Evolutionary conservation across 2,329 filamentous ascomycete genomes (phyloP), one percentile per base, ranked within the genome.

Genomic region (Periglandula ipomoeae): DNA sequence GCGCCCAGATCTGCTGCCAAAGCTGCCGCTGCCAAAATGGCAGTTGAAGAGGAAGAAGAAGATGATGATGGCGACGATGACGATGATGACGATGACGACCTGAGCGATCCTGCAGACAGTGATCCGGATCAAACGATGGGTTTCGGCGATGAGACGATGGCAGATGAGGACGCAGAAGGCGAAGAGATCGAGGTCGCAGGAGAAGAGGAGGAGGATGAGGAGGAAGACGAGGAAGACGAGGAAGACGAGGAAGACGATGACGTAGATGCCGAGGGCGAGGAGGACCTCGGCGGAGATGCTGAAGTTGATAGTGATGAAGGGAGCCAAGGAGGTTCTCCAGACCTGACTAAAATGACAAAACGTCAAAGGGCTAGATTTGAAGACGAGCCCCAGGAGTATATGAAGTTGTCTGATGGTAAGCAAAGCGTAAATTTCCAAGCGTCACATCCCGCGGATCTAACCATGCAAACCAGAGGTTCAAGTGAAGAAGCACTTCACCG

Each of bases 391-490:
- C 74, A 70, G 60, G 73, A 75, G 56, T 76, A 71, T 59, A 74
- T 81, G 73, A 81, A 81, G 60, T 62, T 82, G 0, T 81, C 78
- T 3, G 77, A 82, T 62, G 78, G 78, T 76, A 64, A 53, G 74
- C 59, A 11, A 34, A 19, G 26, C 23, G 19, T 6, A 10, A 26
- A 8, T 20, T 15, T 3, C 4, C 6, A 11, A 34, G 5, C 8
- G 13, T 19, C n/a, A 24, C 19, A 15, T 17, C 19, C 9, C 20
- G n/a, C 26, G 7, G 4, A 34, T 11, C 45, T 47, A 24, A 47
- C 37, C 5, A 37, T 13, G n/a, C n/a, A 11, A 10, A 35, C 53
- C 65, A 81, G 78, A 82, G 71, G 78, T 82, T 4, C 78, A 82
- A 71, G 78, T 72, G 2, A 82, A 82, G 63, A 81, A 81, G 60